These are phyloP conservation scores for Suhomyces taliae DNA, from an alignment of 1,139 yeast genomes.

Conservation along the genomic window DNA sequence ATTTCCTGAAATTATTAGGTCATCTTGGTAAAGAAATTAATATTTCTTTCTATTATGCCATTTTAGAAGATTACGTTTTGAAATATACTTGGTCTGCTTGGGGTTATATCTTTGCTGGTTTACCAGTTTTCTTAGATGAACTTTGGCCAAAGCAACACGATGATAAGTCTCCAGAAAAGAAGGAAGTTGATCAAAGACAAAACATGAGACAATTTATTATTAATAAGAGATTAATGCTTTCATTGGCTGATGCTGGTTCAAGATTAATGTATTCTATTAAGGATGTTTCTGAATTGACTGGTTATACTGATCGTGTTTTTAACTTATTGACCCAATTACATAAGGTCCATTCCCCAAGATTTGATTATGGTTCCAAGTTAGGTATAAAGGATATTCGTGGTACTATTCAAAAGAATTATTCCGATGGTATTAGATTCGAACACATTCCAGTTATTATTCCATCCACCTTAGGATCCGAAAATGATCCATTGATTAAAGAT, in stretches of 20 bases:
- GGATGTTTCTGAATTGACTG: conserved; percentile 88
- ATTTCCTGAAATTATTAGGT: conserved; percentile 54
- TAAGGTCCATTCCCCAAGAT: conserved; percentile 72
- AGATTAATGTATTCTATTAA: conserved; percentile 92
- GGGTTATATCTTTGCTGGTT: conserved; percentile 86
- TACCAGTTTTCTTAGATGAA: conserved; percentile 67
- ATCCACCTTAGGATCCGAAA: conserved; percentile 54
- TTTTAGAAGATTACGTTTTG: conserved; percentile 82
- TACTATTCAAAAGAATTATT: conserved; percentile 73
- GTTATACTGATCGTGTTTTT: conserved; percentile 86
- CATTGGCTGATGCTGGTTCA: conserved; percentile 96
- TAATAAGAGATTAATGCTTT: conserved; percentile 84
- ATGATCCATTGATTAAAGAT: conserved; percentile 53
- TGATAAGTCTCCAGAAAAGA: conserved; percentile 1
- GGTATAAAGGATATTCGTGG: conserved; percentile 66
- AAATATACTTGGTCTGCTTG: conserved; percentile 95
- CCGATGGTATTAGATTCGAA: conserved; percentile 76
- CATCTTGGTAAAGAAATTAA: conserved; percentile 53
- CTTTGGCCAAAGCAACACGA: conserved; percentile 32
- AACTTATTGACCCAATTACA: conserved; percentile 73
- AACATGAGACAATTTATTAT: conserved; percentile 89
- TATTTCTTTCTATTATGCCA: conserved; percentile 57
- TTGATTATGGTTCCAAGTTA: conserved; percentile 60
- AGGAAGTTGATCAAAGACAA: conserved; percentile 40
- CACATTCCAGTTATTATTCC: conserved; percentile 84